A percentile compares a stretch with the other conserved stretches of the same genome.
Evolutionary conservation across 768 basidiomycete genomes (phyloP).

Genomic region (Mycena chlorophos): DNA sequence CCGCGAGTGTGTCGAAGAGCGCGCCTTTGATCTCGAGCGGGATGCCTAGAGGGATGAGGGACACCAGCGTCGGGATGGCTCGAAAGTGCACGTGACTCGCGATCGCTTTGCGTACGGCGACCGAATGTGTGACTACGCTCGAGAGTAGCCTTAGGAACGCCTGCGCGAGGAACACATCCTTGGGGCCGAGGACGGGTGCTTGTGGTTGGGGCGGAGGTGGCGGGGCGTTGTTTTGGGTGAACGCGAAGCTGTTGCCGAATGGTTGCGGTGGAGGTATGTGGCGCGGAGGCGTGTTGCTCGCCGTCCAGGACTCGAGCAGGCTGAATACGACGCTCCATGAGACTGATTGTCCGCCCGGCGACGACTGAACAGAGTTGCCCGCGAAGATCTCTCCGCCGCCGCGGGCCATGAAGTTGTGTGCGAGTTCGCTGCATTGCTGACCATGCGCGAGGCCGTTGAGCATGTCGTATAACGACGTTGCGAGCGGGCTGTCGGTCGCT

Average conservation of each 20-base stretch:
- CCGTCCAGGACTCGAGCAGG: conserved; percentile 73
- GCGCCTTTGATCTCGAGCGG: conserved; percentile 90
- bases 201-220: conserved; percentile 44
- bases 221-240: conserved; percentile 28
- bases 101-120: conserved; percentile 76
- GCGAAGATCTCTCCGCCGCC: conserved; percentile 71
- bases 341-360: conserved; percentile 56
- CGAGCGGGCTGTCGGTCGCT: conserved; percentile 67
- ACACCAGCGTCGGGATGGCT: conserved; percentile 77
- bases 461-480: conserved; percentile 87
- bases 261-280: conserved; percentile 45
- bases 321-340: conserved; percentile 81
- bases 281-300: conserved; percentile 49
- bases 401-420: conserved; percentile 85
- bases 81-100: conserved; percentile 76
- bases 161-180: conserved; percentile 77
- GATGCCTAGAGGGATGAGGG: conserved; percentile 75
- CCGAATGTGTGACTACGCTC: conserved; percentile 71
- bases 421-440: conserved; percentile 79
- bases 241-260: conserved; percentile 27
- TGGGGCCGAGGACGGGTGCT: conserved; percentile 56
- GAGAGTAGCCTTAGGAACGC: conserved; percentile 80
- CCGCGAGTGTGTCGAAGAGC: conserved; percentile 74
- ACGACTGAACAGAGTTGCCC: conserved; percentile 54
- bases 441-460: conserved; percentile 80